Percentiles rank a stretch among this genome's conserved stretches.
Conservation (phyloP, 2,329 filamentous ascomycete genomes). For the Botrytis paeoniae region DNA sequence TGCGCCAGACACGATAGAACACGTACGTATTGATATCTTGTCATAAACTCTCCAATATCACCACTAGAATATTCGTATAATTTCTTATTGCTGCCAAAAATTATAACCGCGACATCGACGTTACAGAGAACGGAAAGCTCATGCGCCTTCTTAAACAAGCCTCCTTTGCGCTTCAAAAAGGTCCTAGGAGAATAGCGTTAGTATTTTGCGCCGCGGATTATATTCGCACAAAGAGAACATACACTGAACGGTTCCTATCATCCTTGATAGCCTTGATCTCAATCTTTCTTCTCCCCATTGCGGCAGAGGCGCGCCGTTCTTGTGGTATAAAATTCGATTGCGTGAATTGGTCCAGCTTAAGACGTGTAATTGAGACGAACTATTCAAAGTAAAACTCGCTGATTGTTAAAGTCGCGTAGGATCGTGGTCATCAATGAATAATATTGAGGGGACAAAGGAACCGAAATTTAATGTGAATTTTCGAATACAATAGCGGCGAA, state of each 20-base stretch:
- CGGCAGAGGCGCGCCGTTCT: constrained; percentile 38
- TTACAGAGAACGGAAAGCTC: constrained; percentile 97
- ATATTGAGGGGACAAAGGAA: constrained; percentile 6
- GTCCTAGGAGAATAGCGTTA: constrained; percentile 56
- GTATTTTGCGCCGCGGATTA: constrained; percentile 6
- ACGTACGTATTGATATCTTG: constrained; percentile 86
- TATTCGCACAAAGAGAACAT: constrained; percentile 39
- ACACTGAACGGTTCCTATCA: constrained; percentile 97
- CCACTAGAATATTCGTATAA: constrained; percentile 95
- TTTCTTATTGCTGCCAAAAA: constrained; percentile 98
- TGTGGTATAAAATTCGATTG: constrained; percentile 31
- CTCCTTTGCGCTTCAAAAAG: constrained; percentile 97
- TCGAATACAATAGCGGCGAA: not conserved
- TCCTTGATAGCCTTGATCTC: constrained; percentile 99
- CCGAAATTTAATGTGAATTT: not conserved
- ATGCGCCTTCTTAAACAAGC: constrained; percentile 98
- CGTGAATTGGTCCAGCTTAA: constrained; percentile 36
- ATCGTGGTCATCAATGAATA: constrained; percentile 16
- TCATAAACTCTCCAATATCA: constrained; percentile 88
- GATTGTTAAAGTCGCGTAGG: constrained; percentile 8
- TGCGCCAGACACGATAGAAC: constrained; percentile 17
- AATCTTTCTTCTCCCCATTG: constrained; percentile 97
- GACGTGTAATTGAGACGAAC: not conserved
- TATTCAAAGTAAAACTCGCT: not conserved
- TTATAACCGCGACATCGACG: constrained; percentile 97